These are phyloP conservation scores for Leccinum proliferum DNA, from an alignment of 1,284 basidiomycete species.

Conservation along the genomic window DNA sequence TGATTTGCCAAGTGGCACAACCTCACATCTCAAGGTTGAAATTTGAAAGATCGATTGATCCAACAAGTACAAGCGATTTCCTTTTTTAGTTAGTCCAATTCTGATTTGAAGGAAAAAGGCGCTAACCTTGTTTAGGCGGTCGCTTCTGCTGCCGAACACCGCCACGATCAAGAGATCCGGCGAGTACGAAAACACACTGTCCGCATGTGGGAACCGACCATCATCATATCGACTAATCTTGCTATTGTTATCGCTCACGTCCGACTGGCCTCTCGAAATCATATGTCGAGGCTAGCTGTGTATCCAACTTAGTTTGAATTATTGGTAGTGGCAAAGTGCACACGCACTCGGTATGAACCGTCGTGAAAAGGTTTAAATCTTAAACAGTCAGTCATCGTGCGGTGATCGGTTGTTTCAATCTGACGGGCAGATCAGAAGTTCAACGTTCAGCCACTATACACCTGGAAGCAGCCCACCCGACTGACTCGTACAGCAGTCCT, in stretches of 20 bases:
- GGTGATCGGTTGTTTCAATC: conserved; percentile 10
- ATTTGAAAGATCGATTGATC: too few relatives aligned
- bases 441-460: conserved; percentile 4
- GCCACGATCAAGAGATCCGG: not conserved
- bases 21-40: too few relatives aligned
- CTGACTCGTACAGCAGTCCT: not conserved
- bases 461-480: not conserved
- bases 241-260: not conserved
- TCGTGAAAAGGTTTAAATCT: conserved; percentile 1
- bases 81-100: not conserved
- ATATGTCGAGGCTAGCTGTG: not conserved
- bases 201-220: not conserved
- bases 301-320: not conserved
- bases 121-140: not conserved
- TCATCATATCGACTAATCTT: not conserved
- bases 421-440: conserved; percentile 7
- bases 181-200: conserved; percentile 1
- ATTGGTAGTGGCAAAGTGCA: not conserved
- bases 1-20: too few relatives aligned
- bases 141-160: not conserved
- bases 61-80: too few relatives aligned
- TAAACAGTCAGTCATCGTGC: conserved; percentile 5
- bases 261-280: not conserved
- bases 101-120: not conserved
- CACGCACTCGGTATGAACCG: not conserved